Evolutionary conservation across 2,329 filamentous ascomycete genomes (phyloP), one percentile per base, ranked within the genome.

Genomic region (Aspergillus texensis): DNA sequence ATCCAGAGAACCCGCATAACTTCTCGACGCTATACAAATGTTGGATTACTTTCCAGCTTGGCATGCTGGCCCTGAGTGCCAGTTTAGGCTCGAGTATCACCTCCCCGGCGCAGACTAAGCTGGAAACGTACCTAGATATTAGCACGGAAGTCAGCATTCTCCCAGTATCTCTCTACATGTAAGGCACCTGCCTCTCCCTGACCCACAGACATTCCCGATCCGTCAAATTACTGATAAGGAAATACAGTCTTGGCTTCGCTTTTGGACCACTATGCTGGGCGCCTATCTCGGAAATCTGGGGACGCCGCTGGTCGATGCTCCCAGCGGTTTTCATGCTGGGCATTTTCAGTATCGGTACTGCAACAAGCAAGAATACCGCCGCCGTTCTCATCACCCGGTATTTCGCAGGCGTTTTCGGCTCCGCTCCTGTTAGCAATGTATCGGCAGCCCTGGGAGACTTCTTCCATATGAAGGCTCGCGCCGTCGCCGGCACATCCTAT

Each of bases 51-150:
- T 75, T 84, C 21, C 78, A 83, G 58, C 69, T 86, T 39, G 79
- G 82, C 28, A 77, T 85, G 75, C 74, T 86, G 19, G 83, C 84
- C 1, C 70, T 85, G n/a, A 74, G 78, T 10, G 82, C 81, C 19
- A 82, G 79, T 63, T 69, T 85, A 55, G 84, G 82, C 4, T 83
- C 82, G 6, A 83, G 81, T 21, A 84, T 86, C 61, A 82, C 83
- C 45, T 75, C 83, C 2, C 81, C 84, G 0, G 84, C 82, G 1
- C 77, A 80, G 53, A 55, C 72, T 4, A 73, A 68, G 1, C 80
- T 87, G 43, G 76, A 80, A 2, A 62, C 70, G 36, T 79, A 85
- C 58, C 62, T 81, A 30, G 74, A 75, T 11, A 76, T 85, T 34
- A 78, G 78, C 30, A 62, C 67, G 21, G 82, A 85, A 59, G 78